Evolutionary conservation across 2,329 filamentous ascomycete genomes (phyloP).

Genomic region (Byssothecium circinans): DNA sequence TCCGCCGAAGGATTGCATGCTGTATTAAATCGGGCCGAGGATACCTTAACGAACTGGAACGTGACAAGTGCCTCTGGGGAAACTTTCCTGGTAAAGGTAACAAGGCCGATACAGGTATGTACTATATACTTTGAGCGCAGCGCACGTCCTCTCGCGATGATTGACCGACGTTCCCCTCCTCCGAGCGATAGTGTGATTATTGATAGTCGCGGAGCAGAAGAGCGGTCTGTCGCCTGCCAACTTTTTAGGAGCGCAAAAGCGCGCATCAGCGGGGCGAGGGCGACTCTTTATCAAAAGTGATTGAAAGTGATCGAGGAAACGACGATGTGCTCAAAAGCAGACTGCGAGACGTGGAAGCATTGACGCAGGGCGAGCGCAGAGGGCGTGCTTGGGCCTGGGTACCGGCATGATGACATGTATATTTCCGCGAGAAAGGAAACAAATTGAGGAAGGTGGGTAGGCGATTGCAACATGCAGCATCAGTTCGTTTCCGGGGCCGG

Average conservation of each 20-base stretch:
- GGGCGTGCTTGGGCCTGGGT: background rate
- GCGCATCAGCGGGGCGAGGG: conserved; percentile 9
- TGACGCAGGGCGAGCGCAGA: conserved; percentile 11
- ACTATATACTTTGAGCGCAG: background rate
- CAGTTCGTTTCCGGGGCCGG: conserved; percentile 3
- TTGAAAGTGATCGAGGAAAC: conserved; percentile 7
- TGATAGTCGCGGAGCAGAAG: conserved; percentile 25
- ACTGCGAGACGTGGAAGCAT: conserved; percentile 12
- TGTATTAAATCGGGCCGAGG: no score
- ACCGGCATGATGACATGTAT: background rate
- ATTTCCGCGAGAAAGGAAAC: conserved; percentile 7
- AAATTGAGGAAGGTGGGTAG: conserved; percentile 15
- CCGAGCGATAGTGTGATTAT: conserved; percentile 23
- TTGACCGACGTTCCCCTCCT: background rate
- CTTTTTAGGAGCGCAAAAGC: conserved; percentile 1
- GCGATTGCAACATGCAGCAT: conserved; percentile 21
- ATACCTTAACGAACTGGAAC: background rate
- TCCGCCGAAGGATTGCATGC: no score
- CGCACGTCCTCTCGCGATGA: background rate
- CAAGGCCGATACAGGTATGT: no score
- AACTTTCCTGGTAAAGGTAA: no score
- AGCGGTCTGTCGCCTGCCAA: conserved; percentile 17
- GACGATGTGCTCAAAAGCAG: conserved; percentile 14
- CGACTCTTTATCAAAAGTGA: conserved; percentile 1
- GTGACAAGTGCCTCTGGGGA: background rate